Evolutionary conservation across 2,329 filamentous ascomycete genomes (phyloP), one percentile per base, ranked within the genome.

Genomic region (Rutstroemia sp.): DNA sequence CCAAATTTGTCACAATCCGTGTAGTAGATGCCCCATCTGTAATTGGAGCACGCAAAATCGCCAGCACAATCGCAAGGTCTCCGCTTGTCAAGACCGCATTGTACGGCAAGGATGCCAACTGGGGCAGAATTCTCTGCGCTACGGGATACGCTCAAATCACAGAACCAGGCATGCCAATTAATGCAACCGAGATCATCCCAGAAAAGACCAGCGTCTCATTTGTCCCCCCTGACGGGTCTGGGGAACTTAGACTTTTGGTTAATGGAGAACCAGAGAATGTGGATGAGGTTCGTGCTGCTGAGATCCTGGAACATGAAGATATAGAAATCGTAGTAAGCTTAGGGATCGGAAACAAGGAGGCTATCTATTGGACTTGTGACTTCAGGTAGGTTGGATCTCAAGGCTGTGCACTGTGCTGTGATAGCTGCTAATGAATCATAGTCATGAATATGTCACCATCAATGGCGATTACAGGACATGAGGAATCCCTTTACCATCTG

Each of bases 91-190:
- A 99, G 79, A 99, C 94, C 0, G 94, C 94, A 0, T 78, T 99
- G 42, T 99, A 99, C 72, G 94, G 94, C 62, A 90, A 91, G 71
- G 94, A 99, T 70, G 94, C 94, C 18, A 99, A 99, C 77, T 99
- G 94, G 94, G 94, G 94, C 37, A 90, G 94, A 54, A 95, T 99
- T 61, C 80, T 97, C 27, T 97, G 94, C 71, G 92, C 94, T 0
- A 91, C 92, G 4, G 94, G 94, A 3, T 97, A 97, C 70, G 77
- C 83, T 14, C 74, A 83, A 48, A 77, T 86, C 60, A 80, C 79
- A 2, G 80, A 82, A 62, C 82, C 80, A 0, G 81, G 79, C 1
- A 71, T 77, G 64, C 73, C 76, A n/a, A 70, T 75, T 41, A 80
- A 78, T 1, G 82, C 87, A 1, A 75, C 78, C 1, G 81, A 83